Percentiles rank a stretch among this genome's conserved stretches.
Conservation (phyloP, 495 filamentous ascomycete genomes). For the Friedmanniomyces endolithicus region DNA sequence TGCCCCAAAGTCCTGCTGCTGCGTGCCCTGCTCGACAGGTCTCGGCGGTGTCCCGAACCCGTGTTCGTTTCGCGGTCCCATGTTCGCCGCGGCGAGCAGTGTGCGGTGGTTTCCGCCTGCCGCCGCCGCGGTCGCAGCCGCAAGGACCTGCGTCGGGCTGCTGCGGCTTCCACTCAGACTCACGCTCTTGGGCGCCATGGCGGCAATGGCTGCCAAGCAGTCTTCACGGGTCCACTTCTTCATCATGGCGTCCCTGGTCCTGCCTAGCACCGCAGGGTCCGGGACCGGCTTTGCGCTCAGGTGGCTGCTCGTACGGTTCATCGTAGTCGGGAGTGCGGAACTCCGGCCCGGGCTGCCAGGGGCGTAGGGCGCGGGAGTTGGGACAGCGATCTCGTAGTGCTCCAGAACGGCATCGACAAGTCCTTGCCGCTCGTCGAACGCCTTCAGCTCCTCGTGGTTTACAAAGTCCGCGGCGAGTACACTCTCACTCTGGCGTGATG, state of each 20-base stretch:
- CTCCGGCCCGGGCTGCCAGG: slow-evolving; percentile 12
- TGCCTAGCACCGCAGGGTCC: slow-evolving; percentile 32
- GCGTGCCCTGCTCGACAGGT: slow-evolving; percentile 16
- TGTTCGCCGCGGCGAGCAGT: slow-evolving; percentile 12
- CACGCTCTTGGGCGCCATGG: slow-evolving; percentile 49
- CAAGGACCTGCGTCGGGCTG: slow-evolving; percentile 36
- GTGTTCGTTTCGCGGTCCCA: background rate
- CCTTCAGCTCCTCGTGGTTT: slow-evolving; percentile 31
- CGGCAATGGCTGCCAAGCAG: slow-evolving; percentile 53
- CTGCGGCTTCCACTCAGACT: slow-evolving; percentile 49
- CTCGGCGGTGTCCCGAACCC: slow-evolving; percentile 36
- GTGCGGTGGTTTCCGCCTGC: slow-evolving; percentile 9
- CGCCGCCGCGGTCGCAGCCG: slow-evolving; percentile 3
- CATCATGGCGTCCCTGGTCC: slow-evolving; percentile 59
- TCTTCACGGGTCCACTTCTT: slow-evolving; percentile 65
- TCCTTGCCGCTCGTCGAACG: slow-evolving; percentile 51
- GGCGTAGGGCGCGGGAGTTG: slow-evolving; percentile 46
- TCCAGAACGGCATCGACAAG: slow-evolving; percentile 62
- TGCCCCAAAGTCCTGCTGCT: slow-evolving; percentile 4
- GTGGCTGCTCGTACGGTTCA: slow-evolving; percentile 5
- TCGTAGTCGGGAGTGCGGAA: background rate
- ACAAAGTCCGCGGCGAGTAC: slow-evolving; percentile 43
- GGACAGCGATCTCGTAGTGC: slow-evolving; percentile 61
- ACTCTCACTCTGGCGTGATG: slow-evolving; percentile 29
- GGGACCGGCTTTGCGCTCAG: slow-evolving; percentile 5